These are phyloP conservation scores for Nadsonia starkeyi-henricii DNA, from an alignment of 1,139 yeast genomes.

Conservation along the genomic window DNA sequence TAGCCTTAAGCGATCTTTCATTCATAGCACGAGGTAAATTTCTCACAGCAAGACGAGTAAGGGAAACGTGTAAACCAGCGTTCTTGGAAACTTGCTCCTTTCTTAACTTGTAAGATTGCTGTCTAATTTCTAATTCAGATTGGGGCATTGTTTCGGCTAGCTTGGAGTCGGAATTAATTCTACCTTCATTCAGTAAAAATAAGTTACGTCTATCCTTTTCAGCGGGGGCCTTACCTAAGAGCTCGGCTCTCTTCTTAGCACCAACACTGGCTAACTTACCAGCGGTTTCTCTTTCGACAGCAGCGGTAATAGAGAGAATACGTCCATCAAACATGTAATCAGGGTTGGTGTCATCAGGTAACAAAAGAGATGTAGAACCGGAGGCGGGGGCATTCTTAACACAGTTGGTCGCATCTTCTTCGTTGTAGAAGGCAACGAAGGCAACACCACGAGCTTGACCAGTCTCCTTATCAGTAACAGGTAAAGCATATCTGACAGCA, in stretches of 20 bases:
- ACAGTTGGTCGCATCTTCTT: conserved; percentile 54
- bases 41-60: conserved; percentile 88
- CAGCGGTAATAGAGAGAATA: conserved; percentile 65
- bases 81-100: conserved; percentile 83
- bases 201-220: conserved; percentile 75
- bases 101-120: conserved; percentile 73
- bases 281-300: conserved; percentile 86
- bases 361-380: conserved; percentile 54
- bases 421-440: conserved; percentile 67
- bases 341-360: conserved; percentile 85
- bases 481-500: conserved; percentile 79
- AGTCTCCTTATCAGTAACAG: conserved; percentile 75
- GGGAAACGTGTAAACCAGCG: conserved; percentile 77
- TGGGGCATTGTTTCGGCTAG: conserved; percentile 55
- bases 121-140: conserved; percentile 76
- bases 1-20: conserved; percentile 74
- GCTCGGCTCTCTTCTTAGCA: conserved; percentile 56
- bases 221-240: conserved; percentile 66
- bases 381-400: conserved; percentile 65
- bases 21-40: conserved; percentile 88
- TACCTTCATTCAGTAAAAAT: conserved; percentile 84
- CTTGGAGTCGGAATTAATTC: conserved; percentile 69
- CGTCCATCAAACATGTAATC: conserved; percentile 89
- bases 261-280: conserved; percentile 58
- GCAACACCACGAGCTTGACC: conserved; percentile 92